Evolutionary conservation across 2,329 filamentous ascomycete species (phyloP).

Genomic region (Colletotrichum scovillei): DNA sequence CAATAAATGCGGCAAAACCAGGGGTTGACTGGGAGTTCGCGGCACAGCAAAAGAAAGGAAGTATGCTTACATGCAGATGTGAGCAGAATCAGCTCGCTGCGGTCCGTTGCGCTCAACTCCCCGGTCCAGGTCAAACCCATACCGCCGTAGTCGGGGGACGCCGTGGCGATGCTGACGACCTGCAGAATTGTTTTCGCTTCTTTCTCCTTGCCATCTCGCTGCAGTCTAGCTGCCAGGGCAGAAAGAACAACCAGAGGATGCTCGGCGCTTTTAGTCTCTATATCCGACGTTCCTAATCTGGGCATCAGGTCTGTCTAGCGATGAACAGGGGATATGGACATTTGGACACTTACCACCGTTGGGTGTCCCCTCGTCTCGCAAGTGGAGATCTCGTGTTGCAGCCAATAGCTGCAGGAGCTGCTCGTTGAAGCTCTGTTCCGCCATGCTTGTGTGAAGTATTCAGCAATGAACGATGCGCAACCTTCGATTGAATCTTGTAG

Average conservation of each 20-base stretch:
- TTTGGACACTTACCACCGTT: neutral
- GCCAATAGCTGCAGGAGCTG: neutral
- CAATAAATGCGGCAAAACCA: neutral
- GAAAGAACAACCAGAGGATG: neutral
- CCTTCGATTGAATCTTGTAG: neutral
- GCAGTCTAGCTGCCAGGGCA: neutral
- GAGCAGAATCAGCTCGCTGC: constrained; percentile 7
- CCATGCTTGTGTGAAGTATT: neutral
- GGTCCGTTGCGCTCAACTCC: neutral
- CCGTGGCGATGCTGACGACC: constrained; percentile 6
- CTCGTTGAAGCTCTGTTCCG: neutral
- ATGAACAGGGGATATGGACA: neutral
- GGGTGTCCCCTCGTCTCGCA: neutral
- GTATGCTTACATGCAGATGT: constrained; percentile 16
- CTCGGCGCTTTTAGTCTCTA: neutral
- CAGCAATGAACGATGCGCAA: neutral
- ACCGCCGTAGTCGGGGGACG: constrained; percentile 17
- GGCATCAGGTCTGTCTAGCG: neutral
- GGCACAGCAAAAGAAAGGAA: neutral
- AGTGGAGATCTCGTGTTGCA: neutral
- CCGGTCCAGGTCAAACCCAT: constrained; percentile 5
- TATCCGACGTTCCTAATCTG: neutral
- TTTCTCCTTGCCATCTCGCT: neutral
- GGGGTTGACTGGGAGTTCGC: neutral
- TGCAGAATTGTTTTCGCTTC: neutral